These are phyloP conservation scores for Pestalotiopsis sp. DNA, from an alignment of 2,329 filamentous ascomycete species.

Conservation along the genomic window DNA sequence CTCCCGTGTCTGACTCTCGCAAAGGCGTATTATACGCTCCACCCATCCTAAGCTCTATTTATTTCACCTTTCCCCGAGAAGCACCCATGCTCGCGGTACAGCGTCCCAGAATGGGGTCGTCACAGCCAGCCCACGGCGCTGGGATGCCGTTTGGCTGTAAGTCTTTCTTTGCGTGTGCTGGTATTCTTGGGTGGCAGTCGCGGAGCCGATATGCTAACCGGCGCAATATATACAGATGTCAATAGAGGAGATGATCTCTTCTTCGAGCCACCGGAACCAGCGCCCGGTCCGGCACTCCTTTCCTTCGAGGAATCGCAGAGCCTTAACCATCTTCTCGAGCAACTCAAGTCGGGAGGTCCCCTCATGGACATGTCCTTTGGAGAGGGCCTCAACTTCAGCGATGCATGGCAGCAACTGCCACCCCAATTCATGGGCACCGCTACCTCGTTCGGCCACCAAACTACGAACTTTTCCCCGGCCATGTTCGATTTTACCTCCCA, in stretches of 20 bases:
- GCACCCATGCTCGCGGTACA: slow-evolving; percentile 61
- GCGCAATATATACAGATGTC: slow-evolving; percentile 9
- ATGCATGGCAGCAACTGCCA: slow-evolving; percentile 61
- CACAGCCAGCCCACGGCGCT: slow-evolving; percentile 56
- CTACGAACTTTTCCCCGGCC: slow-evolving; percentile 30
- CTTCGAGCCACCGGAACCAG: slow-evolving; percentile 61
- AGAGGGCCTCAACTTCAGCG: slow-evolving; percentile 52
- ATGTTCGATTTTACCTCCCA: slow-evolving; percentile 25
- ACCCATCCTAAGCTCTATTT: neutral
- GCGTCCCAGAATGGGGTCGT: slow-evolving; percentile 62
- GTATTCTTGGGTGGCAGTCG: neutral
- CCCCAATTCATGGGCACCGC: slow-evolving; percentile 68
- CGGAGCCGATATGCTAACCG: neutral
- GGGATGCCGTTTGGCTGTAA: slow-evolving; percentile 68
- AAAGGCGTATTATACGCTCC: neutral
- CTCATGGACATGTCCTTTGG: slow-evolving; percentile 53
- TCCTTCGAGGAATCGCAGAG: slow-evolving; percentile 63
- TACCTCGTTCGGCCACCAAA: slow-evolving; percentile 63
- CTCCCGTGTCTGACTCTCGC: neutral
- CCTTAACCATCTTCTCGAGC: slow-evolving; percentile 60
- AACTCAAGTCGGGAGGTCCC: slow-evolving; percentile 50
- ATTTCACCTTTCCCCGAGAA: slow-evolving; percentile 18
- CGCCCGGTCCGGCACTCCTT: slow-evolving; percentile 66
- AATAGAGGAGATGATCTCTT: slow-evolving; percentile 24
- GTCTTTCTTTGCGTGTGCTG: slow-evolving; percentile 25